These are phyloP conservation scores for Botrytis aclada DNA, from an alignment of 2,329 filamentous ascomycete genomes.

Conservation along the genomic window DNA sequence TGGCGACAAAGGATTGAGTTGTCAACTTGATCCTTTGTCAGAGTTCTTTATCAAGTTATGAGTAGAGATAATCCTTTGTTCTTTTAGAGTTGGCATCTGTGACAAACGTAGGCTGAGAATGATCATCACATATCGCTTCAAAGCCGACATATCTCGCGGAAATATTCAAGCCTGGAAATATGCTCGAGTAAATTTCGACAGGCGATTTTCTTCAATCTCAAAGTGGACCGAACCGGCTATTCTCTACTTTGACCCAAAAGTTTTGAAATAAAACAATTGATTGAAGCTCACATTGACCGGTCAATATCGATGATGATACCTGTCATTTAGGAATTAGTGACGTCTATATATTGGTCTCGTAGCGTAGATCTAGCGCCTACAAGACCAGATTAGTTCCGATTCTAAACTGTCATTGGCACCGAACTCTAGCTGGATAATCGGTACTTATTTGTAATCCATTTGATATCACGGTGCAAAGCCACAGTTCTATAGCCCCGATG, in stretches of 20 bases:
- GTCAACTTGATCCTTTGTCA: too few relatives aligned
- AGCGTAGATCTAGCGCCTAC: background rate
- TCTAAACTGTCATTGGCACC: background rate
- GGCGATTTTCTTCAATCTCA: background rate
- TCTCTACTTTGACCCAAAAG: background rate
- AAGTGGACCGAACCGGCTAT: background rate
- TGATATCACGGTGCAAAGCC: background rate
- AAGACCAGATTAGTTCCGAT: background rate
- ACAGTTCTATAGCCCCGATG: too few relatives aligned
- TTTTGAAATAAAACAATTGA: background rate
- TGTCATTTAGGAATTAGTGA: background rate
- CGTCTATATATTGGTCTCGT: too few relatives aligned
- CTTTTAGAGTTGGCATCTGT: background rate
- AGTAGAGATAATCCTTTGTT: background rate
- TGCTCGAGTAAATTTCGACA: accelerated
- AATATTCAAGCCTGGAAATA: background rate
- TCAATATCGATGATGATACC: background rate
- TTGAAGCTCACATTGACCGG: background rate
- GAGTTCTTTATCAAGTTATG: background rate
- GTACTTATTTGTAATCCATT: accelerated
- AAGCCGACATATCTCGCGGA: background rate
- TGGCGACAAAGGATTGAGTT: background rate
- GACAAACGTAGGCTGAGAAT: background rate
- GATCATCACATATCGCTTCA: background rate
- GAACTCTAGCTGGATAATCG: background rate